Evolutionary conservation across 192 early-diverging fungal species (phyloP).

Genomic region (Coemansia umbellata): DNA sequence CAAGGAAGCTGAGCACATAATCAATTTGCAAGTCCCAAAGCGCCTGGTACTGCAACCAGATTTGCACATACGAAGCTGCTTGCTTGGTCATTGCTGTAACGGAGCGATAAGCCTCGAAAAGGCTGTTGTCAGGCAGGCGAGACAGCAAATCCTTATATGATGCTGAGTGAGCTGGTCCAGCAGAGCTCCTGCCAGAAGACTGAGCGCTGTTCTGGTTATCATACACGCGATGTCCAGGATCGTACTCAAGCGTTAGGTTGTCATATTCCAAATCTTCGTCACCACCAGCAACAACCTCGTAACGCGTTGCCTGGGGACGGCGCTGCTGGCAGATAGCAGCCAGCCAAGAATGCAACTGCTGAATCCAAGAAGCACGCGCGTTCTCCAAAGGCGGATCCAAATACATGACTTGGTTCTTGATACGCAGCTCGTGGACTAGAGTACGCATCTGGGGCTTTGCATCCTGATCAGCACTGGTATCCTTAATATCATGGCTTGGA

Average conservation of each 20-base stretch:
- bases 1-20: conserved; percentile 75
- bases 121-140: conserved; percentile 61
- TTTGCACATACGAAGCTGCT: conserved; percentile 79
- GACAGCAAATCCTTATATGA: conserved; percentile 57
- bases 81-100: conserved; percentile 76
- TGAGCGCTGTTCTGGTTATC: background rate
- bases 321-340: conserved; percentile 80
- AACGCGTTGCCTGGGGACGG: conserved; percentile 84
- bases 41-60: conserved; percentile 98
- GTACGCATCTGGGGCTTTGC: conserved; percentile 63
- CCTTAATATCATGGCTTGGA: background rate
- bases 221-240: conserved; percentile 40
- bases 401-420: conserved; percentile 95
- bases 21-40: conserved; percentile 96
- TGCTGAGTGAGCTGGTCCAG: background rate
- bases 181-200: background rate
- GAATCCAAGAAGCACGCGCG: conserved; percentile 84
- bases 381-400: conserved; percentile 94
- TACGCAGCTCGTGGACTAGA: conserved; percentile 81
- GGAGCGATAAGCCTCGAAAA: conserved; percentile 76
- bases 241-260: conserved; percentile 50
- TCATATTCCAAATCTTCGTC: conserved; percentile 63
- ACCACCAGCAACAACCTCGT: conserved; percentile 70
- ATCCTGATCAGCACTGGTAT: conserved; percentile 24
- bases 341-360: conserved; percentile 91